A percentile compares a stretch with the other conserved stretches of the same genome.
Evolutionary conservation across 2,329 filamentous ascomycete species (phyloP).

Genomic region (Penicillium sclerotiorum): DNA sequence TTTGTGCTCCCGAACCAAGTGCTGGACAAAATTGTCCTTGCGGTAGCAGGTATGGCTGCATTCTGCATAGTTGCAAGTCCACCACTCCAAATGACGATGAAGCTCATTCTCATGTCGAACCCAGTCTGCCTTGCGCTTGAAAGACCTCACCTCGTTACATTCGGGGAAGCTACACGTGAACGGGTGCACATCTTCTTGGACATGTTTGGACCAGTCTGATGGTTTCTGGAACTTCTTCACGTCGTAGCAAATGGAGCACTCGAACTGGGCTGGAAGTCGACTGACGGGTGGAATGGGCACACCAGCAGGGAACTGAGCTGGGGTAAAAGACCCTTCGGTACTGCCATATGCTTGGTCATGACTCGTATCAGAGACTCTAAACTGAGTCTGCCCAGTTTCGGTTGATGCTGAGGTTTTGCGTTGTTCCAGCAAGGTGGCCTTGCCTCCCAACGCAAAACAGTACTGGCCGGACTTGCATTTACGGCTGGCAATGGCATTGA

Average conservation of each 20-base stretch:
- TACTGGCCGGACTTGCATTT: constrained; percentile 64
- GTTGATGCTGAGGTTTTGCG: constrained; percentile 56
- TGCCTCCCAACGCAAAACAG: constrained; percentile 70
- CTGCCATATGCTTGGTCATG: constrained; percentile 68
- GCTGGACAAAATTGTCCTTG: constrained; percentile 90
- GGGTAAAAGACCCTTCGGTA: constrained; percentile 69
- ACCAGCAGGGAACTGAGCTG: constrained; percentile 75
- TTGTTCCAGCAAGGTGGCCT: constrained; percentile 62
- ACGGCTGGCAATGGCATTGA: constrained; percentile 57
- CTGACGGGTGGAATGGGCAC: constrained; percentile 80
- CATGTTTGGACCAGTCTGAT: constrained; percentile 95
- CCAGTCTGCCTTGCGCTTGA: constrained; percentile 96
- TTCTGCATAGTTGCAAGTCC: constrained; percentile 79
- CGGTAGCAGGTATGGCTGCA: constrained; percentile 82
- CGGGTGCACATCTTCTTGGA: constrained; percentile 89
- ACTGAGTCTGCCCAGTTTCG: constrained; percentile 58
- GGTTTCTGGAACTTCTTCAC: constrained; percentile 86
- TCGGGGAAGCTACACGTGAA: constrained; percentile 89
- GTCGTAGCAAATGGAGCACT: constrained; percentile 85
- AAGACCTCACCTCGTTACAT: constrained; percentile 83
- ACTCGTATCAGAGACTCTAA: constrained; percentile 59
- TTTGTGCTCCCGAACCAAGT: constrained; percentile 89
- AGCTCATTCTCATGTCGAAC: constrained; percentile 91
- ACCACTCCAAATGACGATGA: constrained; percentile 88
- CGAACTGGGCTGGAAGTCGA: constrained; percentile 80